These are phyloP conservation scores for Kuraishia piskuri DNA, from an alignment of 805 yeast species.

Conservation along the genomic window DNA sequence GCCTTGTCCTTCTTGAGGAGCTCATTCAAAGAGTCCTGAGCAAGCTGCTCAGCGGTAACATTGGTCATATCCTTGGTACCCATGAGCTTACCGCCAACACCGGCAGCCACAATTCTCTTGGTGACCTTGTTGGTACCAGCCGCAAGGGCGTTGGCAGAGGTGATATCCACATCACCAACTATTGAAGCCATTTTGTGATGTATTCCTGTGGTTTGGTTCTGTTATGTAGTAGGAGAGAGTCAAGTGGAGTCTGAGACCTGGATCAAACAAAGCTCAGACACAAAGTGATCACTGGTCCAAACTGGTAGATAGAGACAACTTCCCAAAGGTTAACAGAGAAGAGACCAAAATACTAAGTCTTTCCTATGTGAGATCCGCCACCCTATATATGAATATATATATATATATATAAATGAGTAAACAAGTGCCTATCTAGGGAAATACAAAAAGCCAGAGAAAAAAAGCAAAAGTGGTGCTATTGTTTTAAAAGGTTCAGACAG, in stretches of 20 bases:
- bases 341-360: not conserved
- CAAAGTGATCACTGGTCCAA: not conserved
- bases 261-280: not conserved
- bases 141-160: constrained; percentile 68
- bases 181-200: not conserved
- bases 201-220: not conserved
- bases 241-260: not conserved
- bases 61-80: constrained; percentile 68
- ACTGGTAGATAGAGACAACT: not conserved
- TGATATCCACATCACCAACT: constrained; percentile 44
- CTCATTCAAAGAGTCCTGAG: constrained; percentile 40
- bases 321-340: not conserved
- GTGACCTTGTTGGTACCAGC: constrained; percentile 70
- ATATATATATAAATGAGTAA: not conserved
- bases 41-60: constrained; percentile 57
- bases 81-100: constrained; percentile 69
- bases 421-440: not conserved
- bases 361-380: not conserved
- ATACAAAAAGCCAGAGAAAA: not conserved
- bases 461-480: not conserved
- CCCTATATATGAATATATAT: not conserved
- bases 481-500: not conserved
- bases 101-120: constrained; percentile 71
- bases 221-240: not conserved
- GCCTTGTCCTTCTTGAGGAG: constrained; percentile 35